Evolutionary conservation across 495 filamentous ascomycete species (phyloP).

Genomic region (Lasiosphaeris hirsuta): DNA sequence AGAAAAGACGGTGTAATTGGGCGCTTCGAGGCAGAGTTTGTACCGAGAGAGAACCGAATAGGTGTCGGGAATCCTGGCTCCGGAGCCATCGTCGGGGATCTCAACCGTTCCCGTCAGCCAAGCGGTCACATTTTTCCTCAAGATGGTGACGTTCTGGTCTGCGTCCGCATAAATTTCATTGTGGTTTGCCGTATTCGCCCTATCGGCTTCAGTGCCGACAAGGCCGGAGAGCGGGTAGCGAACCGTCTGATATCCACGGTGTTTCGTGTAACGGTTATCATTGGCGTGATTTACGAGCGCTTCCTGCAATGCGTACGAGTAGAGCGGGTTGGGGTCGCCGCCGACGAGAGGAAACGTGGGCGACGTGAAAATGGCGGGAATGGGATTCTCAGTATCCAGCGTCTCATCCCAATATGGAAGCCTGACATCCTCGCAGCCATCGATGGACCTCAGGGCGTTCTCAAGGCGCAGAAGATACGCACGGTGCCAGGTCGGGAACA

Average conservation of each 20-base stretch:
- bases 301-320: constrained; percentile 22
- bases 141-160: background rate
- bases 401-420: constrained; percentile 31
- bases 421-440: constrained; percentile 13
- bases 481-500: constrained; percentile 47
- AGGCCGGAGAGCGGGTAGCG: constrained; percentile 28
- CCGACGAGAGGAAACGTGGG: background rate
- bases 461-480: constrained; percentile 18
- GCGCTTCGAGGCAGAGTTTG: constrained; percentile 15
- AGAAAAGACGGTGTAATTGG: constrained; percentile 32
- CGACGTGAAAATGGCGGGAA: background rate
- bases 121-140: background rate
- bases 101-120: constrained; percentile 16
- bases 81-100: background rate
- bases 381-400: background rate
- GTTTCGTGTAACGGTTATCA: constrained; percentile 20
- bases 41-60: background rate
- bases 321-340: constrained; percentile 21
- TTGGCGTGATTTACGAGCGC: constrained; percentile 12
- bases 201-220: constrained; percentile 4
- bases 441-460: constrained; percentile 20
- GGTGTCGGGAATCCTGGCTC: background rate
- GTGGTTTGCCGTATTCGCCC: constrained; percentile 4
- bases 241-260: constrained; percentile 20
- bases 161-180: constrained; percentile 4